phyloP scores from a whole-genome alignment of 2,329 filamentous ascomycete genomes.

The Nannizziopsis arthrosporioides region DNA sequence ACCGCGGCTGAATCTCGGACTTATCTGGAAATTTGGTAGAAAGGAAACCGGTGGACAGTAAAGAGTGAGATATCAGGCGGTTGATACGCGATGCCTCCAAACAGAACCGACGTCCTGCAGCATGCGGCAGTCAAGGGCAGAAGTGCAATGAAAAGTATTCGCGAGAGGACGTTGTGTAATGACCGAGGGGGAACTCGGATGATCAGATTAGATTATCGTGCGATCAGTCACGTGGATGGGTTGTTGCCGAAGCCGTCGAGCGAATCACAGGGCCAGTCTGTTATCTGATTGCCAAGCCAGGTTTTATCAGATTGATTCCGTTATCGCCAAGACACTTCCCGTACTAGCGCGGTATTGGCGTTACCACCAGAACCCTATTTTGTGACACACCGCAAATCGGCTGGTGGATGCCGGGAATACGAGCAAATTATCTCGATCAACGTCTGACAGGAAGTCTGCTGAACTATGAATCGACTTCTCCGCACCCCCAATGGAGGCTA shows the following conservation, averaged over 20 bases:
- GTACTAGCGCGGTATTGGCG: neutral
- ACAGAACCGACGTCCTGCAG: no score
- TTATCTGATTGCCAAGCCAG: conserved; percentile 13
- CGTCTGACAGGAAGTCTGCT: no score
- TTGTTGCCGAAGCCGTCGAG: conserved; percentile 9
- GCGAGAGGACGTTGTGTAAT: neutral
- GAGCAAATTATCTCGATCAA: no score
- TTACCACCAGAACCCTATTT: neutral
- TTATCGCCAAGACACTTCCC: neutral
- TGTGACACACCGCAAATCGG: no score
- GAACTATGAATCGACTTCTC: no score
- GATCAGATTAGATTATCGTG: conserved; percentile 21
- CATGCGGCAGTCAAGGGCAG: neutral
- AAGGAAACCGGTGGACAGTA: no score
- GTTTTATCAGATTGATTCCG: conserved; percentile 13
- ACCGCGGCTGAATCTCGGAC: no score
- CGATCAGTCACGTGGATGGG: conserved; percentile 15
- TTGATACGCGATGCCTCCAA: no score
- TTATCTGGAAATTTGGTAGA: no score
- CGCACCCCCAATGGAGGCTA: no score
- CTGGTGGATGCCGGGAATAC: no score
- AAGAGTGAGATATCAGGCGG: no score
- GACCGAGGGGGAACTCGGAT: conserved; percentile 12
- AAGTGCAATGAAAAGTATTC: neutral
- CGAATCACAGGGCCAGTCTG: conserved; percentile 1